Percentiles rank a stretch among this genome's conserved stretches.
These are phyloP conservation scores for Rhizopus microsporus DNA, from an alignment of 371 early-diverging fungal species.

Conservation along the genomic window DNA sequence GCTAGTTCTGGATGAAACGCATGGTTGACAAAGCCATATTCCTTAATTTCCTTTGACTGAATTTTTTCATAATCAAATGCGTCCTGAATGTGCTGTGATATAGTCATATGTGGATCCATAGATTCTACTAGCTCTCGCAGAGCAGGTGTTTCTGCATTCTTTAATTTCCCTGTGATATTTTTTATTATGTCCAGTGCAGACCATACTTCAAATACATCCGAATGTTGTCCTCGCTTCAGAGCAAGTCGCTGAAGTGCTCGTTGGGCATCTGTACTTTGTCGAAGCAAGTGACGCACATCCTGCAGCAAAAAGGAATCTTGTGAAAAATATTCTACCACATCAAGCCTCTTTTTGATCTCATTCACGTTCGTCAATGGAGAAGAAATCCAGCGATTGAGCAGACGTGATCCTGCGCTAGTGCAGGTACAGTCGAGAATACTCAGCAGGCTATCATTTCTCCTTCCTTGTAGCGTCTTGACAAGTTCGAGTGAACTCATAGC, in stretches of 20 bases:
- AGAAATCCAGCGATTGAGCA: constrained; percentile 69
- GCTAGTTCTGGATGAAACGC: constrained; percentile 24
- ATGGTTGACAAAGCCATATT: constrained; percentile 54
- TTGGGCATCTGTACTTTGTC: constrained; percentile 69
- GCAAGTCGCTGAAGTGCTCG: constrained; percentile 72
- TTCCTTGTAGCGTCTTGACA: constrained; percentile 46
- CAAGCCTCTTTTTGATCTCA: constrained; percentile 63
- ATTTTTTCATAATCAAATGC: constrained; percentile 49
- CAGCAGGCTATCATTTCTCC: constrained; percentile 64
- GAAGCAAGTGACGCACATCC: constrained; percentile 51
- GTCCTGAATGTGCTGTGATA: constrained; percentile 34
- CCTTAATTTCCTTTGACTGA: constrained; percentile 35
- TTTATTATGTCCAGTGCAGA: constrained; percentile 53
- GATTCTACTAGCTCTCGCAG: background rate
- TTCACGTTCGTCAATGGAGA: constrained; percentile 63
- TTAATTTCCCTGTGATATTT: constrained; percentile 34
- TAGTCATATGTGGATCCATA: constrained; percentile 32
- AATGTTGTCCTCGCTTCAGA: constrained; percentile 62
- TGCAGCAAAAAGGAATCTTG: constrained; percentile 49
- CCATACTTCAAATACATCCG: constrained; percentile 66
- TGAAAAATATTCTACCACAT: constrained; percentile 72
- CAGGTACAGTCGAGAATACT: constrained; percentile 72
- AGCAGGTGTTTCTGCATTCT: background rate
- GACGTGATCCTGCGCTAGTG: constrained; percentile 79
- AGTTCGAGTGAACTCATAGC: constrained; percentile 64